Evolutionary conservation across 2,329 filamentous ascomycete genomes (phyloP).

Genomic region (Fusarium gaditjirri): DNA sequence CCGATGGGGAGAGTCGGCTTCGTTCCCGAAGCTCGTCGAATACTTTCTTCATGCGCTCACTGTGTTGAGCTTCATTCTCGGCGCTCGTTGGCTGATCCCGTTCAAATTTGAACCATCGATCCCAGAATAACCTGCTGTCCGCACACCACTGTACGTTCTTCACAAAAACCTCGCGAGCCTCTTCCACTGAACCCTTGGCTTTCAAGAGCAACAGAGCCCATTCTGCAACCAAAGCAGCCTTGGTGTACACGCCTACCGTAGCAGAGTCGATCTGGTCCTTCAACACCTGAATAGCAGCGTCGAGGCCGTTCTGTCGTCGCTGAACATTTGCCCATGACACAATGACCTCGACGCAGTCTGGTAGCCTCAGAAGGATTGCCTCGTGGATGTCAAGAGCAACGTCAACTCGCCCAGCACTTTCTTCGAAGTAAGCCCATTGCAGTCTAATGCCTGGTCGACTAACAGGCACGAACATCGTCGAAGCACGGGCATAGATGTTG

Average conservation of each 20-base stretch:
- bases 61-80: conserved; percentile 72
- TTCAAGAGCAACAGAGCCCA: conserved; percentile 92
- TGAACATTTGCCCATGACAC: conserved; percentile 87
- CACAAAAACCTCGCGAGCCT: conserved; percentile 84
- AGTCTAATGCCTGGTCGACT: conserved; percentile 84
- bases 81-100: conserved; percentile 79
- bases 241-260: conserved; percentile 79
- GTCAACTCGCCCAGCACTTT: conserved; percentile 79
- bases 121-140: conserved; percentile 90
- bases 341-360: conserved; percentile 87
- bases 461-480: conserved; percentile 86
- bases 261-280: conserved; percentile 82
- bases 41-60: conserved; percentile 81
- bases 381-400: conserved; percentile 87
- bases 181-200: conserved; percentile 80
- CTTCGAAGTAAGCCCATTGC: conserved; percentile 95
- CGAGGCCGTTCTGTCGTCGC: conserved; percentile 83
- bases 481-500: conserved; percentile 89
- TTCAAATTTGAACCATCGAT: conserved; percentile 89
- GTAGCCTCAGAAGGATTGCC: conserved; percentile 79
- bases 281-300: conserved; percentile 85
- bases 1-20: conserved; percentile 73
- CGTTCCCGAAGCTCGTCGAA: conserved; percentile 79
- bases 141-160: conserved; percentile 86
- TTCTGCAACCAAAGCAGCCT: conserved; percentile 87